Conservation (phyloP, 108 stramenopile genomes). For the Cyclotella baltica region DNA sequence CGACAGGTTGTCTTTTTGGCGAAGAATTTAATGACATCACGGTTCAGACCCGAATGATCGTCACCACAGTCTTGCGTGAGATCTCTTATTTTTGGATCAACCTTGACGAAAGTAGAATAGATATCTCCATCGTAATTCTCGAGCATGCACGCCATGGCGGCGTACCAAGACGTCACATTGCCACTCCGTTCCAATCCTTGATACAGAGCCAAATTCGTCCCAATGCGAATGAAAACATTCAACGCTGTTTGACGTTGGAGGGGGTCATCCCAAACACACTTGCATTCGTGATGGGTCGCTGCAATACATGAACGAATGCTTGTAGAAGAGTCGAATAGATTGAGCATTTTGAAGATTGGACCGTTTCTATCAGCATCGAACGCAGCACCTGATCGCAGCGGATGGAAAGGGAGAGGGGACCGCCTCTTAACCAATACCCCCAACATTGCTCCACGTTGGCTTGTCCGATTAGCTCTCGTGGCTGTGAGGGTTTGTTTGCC, state of each 20-base stretch:
- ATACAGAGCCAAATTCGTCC: slow-evolving; percentile 2
- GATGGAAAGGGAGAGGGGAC: background rate
- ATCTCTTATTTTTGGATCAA: slow-evolving; percentile 1
- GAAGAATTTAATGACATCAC: background rate
- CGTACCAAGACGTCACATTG: background rate
- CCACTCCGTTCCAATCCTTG: background rate
- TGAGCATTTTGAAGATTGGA: background rate
- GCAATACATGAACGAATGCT: background rate
- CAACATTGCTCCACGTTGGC: background rate
- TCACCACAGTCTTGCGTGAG: background rate
- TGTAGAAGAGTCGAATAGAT: background rate
- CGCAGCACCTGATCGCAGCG: background rate
- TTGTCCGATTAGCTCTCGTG: background rate
- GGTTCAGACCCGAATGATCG: background rate
- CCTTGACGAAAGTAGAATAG: slow-evolving; percentile 1
- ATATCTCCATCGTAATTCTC: slow-evolving; percentile 9
- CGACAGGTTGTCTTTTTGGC: background rate
- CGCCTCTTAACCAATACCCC: background rate
- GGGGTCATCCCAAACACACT: background rate
- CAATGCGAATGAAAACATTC: background rate
- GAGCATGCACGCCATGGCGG: background rate
- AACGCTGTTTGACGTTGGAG: background rate
- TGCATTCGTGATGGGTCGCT: background rate
- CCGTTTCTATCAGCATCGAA: background rate
- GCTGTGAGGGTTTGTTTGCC: too few relatives aligned